These are phyloP conservation scores for Paramecium bursaria DNA, from an alignment of 73 alveolate genomes.

Conservation along the genomic window DNA sequence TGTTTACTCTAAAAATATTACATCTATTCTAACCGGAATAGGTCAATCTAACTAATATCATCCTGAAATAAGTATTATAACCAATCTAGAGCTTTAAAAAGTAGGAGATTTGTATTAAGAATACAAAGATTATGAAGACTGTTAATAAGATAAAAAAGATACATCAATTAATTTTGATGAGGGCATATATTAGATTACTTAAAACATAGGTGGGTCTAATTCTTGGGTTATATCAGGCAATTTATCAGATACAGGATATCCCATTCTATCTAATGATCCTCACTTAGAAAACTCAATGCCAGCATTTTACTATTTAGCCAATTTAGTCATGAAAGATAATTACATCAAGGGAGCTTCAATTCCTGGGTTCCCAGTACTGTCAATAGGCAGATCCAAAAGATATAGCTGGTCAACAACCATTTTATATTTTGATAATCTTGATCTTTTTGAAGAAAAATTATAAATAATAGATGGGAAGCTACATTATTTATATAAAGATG, in stretches of 20 bases:
- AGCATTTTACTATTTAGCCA: constrained; percentile 80
- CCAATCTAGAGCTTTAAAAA: too few relatives aligned
- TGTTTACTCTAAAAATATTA: too few relatives aligned
- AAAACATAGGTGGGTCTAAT: constrained; percentile 79
- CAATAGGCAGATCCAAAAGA: constrained; percentile 82
- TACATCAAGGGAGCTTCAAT: constrained; percentile 76
- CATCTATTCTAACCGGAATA: background rate
- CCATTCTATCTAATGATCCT: constrained; percentile 93
- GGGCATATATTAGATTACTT: constrained; percentile 55
- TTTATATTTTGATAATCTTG: constrained; percentile 85
- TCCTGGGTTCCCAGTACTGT: constrained; percentile 90
- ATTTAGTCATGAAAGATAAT: constrained; percentile 67
- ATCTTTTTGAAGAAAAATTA: constrained; percentile 86
- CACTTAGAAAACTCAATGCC: constrained; percentile 91
- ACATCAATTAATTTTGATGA: too few relatives aligned
- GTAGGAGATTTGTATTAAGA: constrained; percentile 64
- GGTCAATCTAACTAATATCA: constrained; percentile 36
- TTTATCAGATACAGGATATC: constrained; percentile 92
- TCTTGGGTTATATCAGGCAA: constrained; percentile 94
- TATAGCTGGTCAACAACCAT: constrained; percentile 88
- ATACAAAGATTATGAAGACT: constrained; percentile 5
- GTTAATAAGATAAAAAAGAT: background rate
- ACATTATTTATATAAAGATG: constrained; percentile 81
- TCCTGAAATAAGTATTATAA: constrained; percentile 59
- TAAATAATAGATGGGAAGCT: constrained; percentile 74